Conservation (phyloP, 768 basidiomycete species). For the Rhodotorula babjevae region DNA sequence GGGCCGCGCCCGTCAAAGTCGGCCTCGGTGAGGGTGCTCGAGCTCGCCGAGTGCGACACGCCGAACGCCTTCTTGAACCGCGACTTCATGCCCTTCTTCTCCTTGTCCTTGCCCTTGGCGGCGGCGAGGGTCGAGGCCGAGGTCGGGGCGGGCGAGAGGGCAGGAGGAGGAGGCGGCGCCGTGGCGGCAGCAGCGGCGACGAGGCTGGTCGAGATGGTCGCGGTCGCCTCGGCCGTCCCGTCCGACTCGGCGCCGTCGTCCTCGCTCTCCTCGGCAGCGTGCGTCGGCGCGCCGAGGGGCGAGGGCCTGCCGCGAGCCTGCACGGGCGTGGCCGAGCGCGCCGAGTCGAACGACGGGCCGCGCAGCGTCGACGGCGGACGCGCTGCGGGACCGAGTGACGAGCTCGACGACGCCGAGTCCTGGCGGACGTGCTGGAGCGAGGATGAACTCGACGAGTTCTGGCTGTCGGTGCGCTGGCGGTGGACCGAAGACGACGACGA, state of each 20-base stretch:
- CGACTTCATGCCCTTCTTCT: conserved; percentile 34
- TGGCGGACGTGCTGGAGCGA: neutral
- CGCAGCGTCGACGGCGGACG: neutral
- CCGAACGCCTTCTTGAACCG: conserved; percentile 39
- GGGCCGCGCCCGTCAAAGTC: conserved; percentile 24
- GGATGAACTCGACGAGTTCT: conserved; percentile 11
- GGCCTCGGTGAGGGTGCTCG: conserved; percentile 5
- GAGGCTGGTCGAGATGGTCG: conserved; percentile 6
- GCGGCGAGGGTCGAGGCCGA: no score
- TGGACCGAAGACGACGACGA: neutral
- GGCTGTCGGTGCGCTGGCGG: conserved; percentile 23
- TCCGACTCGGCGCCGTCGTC: conserved; percentile 26
- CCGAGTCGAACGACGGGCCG: conserved; percentile 15
- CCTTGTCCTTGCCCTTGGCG: conserved; percentile 16
- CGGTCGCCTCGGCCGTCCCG: conserved; percentile 27
- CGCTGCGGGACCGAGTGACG: neutral
- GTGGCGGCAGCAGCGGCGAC: neutral
- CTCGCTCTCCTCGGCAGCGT: neutral
- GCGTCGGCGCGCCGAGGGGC: conserved; percentile 1
- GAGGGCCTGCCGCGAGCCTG: conserved; percentile 3
- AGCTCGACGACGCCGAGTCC: conserved; percentile 2
- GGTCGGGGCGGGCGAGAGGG: no score
- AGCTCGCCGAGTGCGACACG: neutral
- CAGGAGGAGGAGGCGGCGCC: no score
- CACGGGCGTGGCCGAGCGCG: conserved; percentile 21